Conservation (phyloP, 1,139 yeast genomes). For the Suhomyces atakaporum region DNA sequence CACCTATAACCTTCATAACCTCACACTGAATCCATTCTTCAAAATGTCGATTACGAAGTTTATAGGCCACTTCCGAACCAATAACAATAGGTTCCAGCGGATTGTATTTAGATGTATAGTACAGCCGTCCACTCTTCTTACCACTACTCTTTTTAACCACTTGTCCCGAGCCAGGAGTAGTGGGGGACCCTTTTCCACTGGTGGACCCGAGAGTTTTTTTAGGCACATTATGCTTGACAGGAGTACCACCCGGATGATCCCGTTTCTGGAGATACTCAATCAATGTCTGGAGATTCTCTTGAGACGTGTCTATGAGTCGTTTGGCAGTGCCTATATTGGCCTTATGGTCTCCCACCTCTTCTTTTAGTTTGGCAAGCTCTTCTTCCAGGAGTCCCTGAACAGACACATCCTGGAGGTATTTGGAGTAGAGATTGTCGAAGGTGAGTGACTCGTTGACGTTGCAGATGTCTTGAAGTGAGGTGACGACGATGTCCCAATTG, state of each 20-base stretch:
- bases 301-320: conserved; percentile 46
- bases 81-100: conserved; percentile 61
- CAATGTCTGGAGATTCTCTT: conserved; percentile 37
- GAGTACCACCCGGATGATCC: conserved; percentile 8
- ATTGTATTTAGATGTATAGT: conserved; percentile 49
- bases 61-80: conserved; percentile 89
- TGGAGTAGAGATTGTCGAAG: conserved; percentile 48
- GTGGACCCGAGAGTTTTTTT: conserved; percentile 11
- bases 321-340: conserved; percentile 59
- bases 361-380: conserved; percentile 42
- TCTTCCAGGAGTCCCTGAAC: conserved; percentile 30
- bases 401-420: conserved; percentile 25
- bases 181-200: conserved; percentile 10
- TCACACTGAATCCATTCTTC: conserved; percentile 98
- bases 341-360: conserved; percentile 51
- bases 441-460: conserved; percentile 57
- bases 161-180: conserved; percentile 4
- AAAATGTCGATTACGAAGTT: conserved; percentile 62
- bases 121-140: conserved; percentile 43
- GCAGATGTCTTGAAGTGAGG: conserved; percentile 68
- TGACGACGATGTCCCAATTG: conserved; percentile 67
- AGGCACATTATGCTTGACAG: conserved; percentile 3
- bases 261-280: conserved; percentile 27
- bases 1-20: conserved; percentile 73
- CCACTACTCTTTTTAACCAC: conserved; percentile 25